These are phyloP conservation scores for Eleusine indica DNA, from an alignment of 176 grass and related monocot species.

Conservation along the genomic window DNA sequence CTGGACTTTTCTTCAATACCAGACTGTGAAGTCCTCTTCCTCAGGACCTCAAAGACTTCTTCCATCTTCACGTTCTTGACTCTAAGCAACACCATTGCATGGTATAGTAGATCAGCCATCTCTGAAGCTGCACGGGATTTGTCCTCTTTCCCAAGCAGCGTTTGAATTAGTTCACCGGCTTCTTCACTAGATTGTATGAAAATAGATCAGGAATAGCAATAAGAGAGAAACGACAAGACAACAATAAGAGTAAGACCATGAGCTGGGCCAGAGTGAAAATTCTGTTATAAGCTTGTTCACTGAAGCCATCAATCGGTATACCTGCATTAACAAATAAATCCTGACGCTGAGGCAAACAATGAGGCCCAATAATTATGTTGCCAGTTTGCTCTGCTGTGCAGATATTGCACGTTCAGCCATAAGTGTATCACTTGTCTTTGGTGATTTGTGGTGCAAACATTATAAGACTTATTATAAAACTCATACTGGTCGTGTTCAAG, in stretches of 20 bases:
- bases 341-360: not conserved
- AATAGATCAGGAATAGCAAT: conserved; percentile 6
- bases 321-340: conserved; percentile 18
- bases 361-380: not conserved
- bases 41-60: conserved; percentile 61
- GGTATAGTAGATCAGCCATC: conserved; percentile 92
- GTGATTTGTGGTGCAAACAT: conserved; percentile 8
- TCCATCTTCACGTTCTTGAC: conserved; percentile 69
- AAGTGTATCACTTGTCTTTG: not conserved
- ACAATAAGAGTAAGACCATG: not conserved
- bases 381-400: not conserved
- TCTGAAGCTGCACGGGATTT: conserved; percentile 32
- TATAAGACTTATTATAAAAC: not conserved
- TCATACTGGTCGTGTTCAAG: too few relatives aligned
- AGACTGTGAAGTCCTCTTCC: conserved; percentile 68
- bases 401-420: not conserved
- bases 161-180: conserved; percentile 63
- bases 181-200: conserved; percentile 60
- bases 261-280: not conserved
- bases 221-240: not conserved
- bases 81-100: conserved; percentile 80
- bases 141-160: conserved; percentile 63
- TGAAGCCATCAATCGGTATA: not conserved
- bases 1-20: conserved; percentile 76
- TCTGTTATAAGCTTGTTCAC: not conserved